phyloP scores from a whole-genome alignment of 2,329 filamentous ascomycete genomes.

The Cladosporium velox region DNA sequence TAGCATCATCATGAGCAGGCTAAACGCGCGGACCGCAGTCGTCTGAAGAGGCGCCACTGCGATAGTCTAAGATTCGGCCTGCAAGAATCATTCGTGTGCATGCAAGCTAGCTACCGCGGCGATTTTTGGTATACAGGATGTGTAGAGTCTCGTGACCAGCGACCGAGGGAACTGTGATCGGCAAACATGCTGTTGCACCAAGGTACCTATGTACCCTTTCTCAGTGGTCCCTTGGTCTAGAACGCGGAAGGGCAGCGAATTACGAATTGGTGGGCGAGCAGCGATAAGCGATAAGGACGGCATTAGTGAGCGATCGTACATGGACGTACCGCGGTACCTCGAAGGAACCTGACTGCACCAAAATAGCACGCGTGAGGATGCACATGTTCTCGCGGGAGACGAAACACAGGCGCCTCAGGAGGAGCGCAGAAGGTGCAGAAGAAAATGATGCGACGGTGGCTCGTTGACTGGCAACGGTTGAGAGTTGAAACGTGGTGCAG shows the following conservation, averaged over 20 bases:
- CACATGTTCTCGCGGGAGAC: neutral
- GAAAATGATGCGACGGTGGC: neutral
- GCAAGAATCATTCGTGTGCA: too few species aligned
- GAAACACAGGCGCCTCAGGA: neutral
- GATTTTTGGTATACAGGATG: neutral
- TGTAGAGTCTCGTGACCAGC: neutral
- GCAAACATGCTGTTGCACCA: neutral
- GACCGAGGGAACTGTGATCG: neutral
- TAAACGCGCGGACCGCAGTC: neutral
- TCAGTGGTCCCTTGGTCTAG: neutral
- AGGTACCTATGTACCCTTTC: neutral
- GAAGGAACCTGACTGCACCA: neutral
- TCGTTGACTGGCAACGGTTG: neutral
- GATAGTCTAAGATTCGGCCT: too few species aligned
- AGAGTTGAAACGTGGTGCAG: conserved; percentile 8
- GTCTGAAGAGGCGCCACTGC: too few species aligned
- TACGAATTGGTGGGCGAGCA: neutral
- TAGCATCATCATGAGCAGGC: neutral
- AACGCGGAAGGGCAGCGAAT: neutral
- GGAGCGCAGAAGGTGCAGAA: neutral
- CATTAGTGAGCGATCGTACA: neutral
- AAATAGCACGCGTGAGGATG: neutral
- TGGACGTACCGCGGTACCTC: neutral
- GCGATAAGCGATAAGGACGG: neutral
- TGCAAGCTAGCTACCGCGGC: neutral